Base-by-base conservation (phyloP, 345 rosid species). In the Ceriops decandra region DNA sequence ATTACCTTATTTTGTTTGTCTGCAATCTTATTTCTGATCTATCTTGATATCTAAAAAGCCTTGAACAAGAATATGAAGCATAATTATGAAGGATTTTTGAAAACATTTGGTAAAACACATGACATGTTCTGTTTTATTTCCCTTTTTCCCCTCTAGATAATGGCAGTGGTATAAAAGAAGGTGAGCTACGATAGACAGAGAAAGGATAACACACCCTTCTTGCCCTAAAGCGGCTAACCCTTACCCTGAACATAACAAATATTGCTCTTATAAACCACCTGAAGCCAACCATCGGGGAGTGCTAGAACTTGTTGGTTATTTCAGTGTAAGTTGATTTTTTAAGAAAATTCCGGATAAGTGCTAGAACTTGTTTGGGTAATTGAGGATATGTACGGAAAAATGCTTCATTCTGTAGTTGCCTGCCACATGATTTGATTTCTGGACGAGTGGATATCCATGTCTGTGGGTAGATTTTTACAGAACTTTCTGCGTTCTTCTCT, bases 171-270 rank as follows among this genome's bases (percentile, higher is more conserved):
- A 69, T 70, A 70, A 77, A 74, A 62, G 74, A 49, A 67, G 72
- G 26, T 60, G 72, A 60, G 47, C 47, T 69, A 77, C 76, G 77
- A 77, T 68, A 81, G 82, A 73, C 46, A 82, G 63, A 21, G 79
- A 65, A 71, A 77, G 81, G 71, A 82, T 66, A 76, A 71, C 80
- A 27, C 46, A 80, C 60, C 67, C 81, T 51, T 68, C 20, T 77
- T 82, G 84, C 22, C 70, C 85, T 52, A 84, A 78, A 69, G 83
- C 88, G 51, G 65, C 85, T 63, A 87, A 87, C 65, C 87, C 88
- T 66, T 87, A 36, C 76, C 90, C 84, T 74, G 81, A 82, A 62
- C 85, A 89, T 72, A 71, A 72, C 68, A 83, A 79, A 62, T 65
- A 71, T 67, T 87, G 92, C 81, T 31, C 64, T 69, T 62, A 78